Evolutionary conservation across 352 stramenopile species (phyloP), one percentile per base, ranked within the genome.

Genomic region (Phytophthora melonis): DNA sequence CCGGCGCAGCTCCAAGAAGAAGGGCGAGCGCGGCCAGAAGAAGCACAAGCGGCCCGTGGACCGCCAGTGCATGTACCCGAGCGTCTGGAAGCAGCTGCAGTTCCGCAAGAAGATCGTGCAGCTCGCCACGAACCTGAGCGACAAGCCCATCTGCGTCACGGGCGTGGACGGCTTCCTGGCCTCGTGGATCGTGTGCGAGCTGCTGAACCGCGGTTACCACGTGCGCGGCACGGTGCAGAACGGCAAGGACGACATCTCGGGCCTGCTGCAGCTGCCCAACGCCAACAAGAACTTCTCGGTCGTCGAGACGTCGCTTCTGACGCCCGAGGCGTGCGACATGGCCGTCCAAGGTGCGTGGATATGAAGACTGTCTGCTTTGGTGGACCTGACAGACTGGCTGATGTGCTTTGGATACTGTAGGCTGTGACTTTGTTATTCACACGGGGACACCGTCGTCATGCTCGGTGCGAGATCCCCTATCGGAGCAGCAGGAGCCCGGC

Each of bases 361-460:
- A 47, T 47, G 39, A 13, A 30, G 47, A 13, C 19, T 66, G 45
- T 11, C 11, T 6, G 43, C 56, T 60, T 2, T 66, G n/a, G 27
- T 58, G 64, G 21, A 3, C 39, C 25, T 56, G 5, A 32, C 14
- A 10, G 32, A 19, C 16, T 39, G 23, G 9, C 43, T 23, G 13
- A 39, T 53, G 72, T 63, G 32, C 50, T 41, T 71, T 47, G 54
- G 41, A 13, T n/a, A 16, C 3, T 36, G 30, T 34, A 81, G 74
- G 75, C 30, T 97, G 90, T 58, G 89, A 97, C 63, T 97, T 96
- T 87, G 90, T 97, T 16, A 97, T 97, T 57, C 89, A 97, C 70
- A 97, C 90, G 32, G 90, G 90, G 21, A 96, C 89, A 34, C 90
- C 90, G 14, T 92, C 90, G 61, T 95, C 88, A 19, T 97, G 90